These are phyloP conservation scores for Colletotrichum sp. DNA, from an alignment of 2,329 filamentous ascomycete genomes.

Conservation along the genomic window DNA sequence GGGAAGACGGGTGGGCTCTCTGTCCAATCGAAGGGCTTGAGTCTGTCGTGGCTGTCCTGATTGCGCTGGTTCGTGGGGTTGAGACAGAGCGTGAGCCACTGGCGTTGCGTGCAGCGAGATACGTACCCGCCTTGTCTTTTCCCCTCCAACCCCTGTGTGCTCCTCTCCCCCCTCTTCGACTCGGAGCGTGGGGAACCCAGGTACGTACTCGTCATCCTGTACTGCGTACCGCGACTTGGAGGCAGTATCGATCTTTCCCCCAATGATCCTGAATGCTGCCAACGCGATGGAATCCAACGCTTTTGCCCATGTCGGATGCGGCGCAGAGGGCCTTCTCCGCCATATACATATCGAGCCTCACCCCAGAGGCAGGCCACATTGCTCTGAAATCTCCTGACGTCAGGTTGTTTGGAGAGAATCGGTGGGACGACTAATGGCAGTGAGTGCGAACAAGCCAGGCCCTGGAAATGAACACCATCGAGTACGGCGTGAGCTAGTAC, in stretches of 20 bases:
- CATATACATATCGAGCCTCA: background rate
- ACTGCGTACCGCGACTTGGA: background rate
- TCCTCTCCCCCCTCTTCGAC: background rate
- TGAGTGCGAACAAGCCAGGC: background rate
- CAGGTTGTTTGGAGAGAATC: background rate
- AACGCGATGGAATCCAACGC: background rate
- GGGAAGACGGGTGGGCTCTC: background rate
- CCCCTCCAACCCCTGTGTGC: background rate
- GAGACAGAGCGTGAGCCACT: background rate
- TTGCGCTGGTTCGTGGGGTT: constrained; percentile 10
- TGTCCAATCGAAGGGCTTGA: background rate
- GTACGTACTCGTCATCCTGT: background rate
- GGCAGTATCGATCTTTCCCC: background rate
- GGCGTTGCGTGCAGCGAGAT: background rate
- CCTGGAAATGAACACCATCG: background rate
- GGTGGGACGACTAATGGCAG: background rate
- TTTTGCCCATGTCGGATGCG: background rate
- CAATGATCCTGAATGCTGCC: background rate
- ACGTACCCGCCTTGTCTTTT: background rate
- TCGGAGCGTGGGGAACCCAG: constrained; percentile 10
- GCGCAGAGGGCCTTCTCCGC: background rate
- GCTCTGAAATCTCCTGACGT: background rate
- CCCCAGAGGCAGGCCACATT: constrained; percentile 3
- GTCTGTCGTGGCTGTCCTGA: background rate
- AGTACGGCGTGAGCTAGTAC: background rate